Conservation (phyloP, 2,329 filamentous ascomycete genomes). For the Aspergillus sclerotialis region DNA sequence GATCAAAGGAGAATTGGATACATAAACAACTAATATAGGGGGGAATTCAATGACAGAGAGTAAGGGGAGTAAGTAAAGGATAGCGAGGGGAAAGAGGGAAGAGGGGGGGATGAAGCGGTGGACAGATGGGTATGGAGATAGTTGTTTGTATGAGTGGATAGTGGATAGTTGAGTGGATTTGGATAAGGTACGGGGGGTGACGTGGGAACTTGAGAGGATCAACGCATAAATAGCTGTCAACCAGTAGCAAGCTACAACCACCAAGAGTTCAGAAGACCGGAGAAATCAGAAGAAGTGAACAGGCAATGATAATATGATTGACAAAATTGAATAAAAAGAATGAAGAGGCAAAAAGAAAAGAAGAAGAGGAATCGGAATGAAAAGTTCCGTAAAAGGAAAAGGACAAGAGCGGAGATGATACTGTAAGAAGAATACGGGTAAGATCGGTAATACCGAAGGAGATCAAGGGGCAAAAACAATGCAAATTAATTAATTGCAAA, state of each 20-base stretch:
- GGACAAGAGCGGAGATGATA: slow-evolving; percentile 1
- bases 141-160: too few relatives aligned
- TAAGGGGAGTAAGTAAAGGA: slow-evolving; percentile 6
- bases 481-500: too few relatives aligned
- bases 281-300: slow-evolving; percentile 5
- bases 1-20: slow-evolving; percentile 7
- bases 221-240: too few relatives aligned
- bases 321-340: slow-evolving; percentile 4
- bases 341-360: slow-evolving; percentile 1
- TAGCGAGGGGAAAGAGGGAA: slow-evolving; percentile 5
- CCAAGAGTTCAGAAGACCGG: slow-evolving; percentile 4
- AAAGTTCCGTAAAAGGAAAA: too few relatives aligned
- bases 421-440: neutral
- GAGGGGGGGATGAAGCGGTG: slow-evolving; percentile 1
- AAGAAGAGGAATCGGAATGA: too few relatives aligned
- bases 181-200: slow-evolving; percentile 1
- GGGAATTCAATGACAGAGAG: slow-evolving; percentile 1
- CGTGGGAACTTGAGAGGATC: neutral
- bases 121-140: too few relatives aligned
- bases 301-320: slow-evolving; percentile 1
- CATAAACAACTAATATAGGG: slow-evolving; percentile 9
- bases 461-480: too few relatives aligned
- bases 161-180: too few relatives aligned
- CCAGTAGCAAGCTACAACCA: too few relatives aligned
- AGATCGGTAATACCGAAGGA: too few relatives aligned